Evolutionary conservation across 2,329 filamentous ascomycete species (phyloP).

Genomic region (Trichophaea hybrida): DNA sequence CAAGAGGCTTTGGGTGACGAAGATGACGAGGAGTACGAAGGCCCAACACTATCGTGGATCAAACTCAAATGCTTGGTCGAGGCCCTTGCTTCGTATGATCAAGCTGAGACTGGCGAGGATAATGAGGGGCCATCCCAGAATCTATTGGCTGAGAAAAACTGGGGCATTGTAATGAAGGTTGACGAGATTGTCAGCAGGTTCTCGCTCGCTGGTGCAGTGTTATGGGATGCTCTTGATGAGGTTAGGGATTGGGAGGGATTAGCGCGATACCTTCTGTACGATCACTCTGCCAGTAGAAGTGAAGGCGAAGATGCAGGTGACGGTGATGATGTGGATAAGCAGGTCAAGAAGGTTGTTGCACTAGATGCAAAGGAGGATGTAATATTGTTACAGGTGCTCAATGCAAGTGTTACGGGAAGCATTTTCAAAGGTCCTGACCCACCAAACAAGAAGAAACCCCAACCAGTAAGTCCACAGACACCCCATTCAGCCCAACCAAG

Average conservation of each 20-base stretch:
- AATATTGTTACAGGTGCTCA: slow-evolving; percentile 74
- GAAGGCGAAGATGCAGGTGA: slow-evolving; percentile 38
- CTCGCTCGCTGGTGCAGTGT: slow-evolving; percentile 66
- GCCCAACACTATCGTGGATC: slow-evolving; percentile 70
- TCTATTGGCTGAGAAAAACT: slow-evolving; percentile 34
- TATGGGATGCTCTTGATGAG: slow-evolving; percentile 70
- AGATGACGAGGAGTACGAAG: slow-evolving; percentile 56
- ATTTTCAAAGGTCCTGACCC: slow-evolving; percentile 32
- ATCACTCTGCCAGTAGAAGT: slow-evolving; percentile 55
- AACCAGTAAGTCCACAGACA: background rate
- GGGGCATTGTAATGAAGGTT: slow-evolving; percentile 42
- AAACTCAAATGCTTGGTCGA: slow-evolving; percentile 83
- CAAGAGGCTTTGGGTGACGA: slow-evolving; percentile 60
- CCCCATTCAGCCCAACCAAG: background rate
- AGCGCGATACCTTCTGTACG: slow-evolving; percentile 79
- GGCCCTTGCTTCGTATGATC: slow-evolving; percentile 66
- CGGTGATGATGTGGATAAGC: slow-evolving; percentile 44
- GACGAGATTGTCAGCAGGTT: slow-evolving; percentile 57
- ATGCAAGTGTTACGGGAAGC: slow-evolving; percentile 62
- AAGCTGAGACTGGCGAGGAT: slow-evolving; percentile 42
- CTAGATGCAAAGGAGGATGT: slow-evolving; percentile 64
- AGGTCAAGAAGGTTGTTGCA: slow-evolving; percentile 57
- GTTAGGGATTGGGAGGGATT: slow-evolving; percentile 77
- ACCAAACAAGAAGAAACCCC: slow-evolving; percentile 10
- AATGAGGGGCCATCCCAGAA: slow-evolving; percentile 36